phyloP scores from a whole-genome alignment of 371 early-diverging fungal genomes.

The Batkoa obscura region DNA sequence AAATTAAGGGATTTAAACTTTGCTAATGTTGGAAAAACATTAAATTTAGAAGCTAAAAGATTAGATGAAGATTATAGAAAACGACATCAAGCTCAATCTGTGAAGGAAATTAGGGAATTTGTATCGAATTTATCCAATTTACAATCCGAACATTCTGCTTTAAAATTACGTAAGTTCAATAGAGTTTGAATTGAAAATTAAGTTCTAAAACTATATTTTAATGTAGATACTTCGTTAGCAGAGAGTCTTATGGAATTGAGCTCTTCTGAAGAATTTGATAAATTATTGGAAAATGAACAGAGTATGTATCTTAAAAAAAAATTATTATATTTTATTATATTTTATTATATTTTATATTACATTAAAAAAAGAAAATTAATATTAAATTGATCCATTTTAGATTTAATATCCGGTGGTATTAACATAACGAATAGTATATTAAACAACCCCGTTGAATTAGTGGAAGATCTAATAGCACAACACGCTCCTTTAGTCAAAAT shows the following conservation, averaged over 20 bases:
- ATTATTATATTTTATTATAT: no score
- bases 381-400: no score
- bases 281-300: slow-evolving; percentile 72
- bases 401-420: no score
- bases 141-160: slow-evolving; percentile 64
- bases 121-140: slow-evolving; percentile 61
- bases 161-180: slow-evolving; percentile 47
- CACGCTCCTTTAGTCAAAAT: slow-evolving; percentile 48
- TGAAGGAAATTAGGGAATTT: slow-evolving; percentile 76
- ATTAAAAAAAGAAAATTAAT: no score
- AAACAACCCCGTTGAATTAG: no score
- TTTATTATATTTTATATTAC: no score
- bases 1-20: slow-evolving; percentile 77
- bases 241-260: slow-evolving; percentile 64
- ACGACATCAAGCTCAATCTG: slow-evolving; percentile 72
- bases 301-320: slow-evolving; percentile 52
- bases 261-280: slow-evolving; percentile 56
- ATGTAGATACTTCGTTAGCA: slow-evolving; percentile 56
- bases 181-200: slow-evolving; percentile 10
- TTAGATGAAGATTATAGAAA: slow-evolving; percentile 73
- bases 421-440: no score
- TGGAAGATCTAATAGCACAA: slow-evolving; percentile 61
- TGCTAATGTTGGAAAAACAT: slow-evolving; percentile 57
- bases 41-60: slow-evolving; percentile 63
- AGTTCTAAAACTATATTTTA: background rate